phyloP scores from a whole-genome alignment of 129 eudicot genomes.

The Flaveria brownii region DNA sequence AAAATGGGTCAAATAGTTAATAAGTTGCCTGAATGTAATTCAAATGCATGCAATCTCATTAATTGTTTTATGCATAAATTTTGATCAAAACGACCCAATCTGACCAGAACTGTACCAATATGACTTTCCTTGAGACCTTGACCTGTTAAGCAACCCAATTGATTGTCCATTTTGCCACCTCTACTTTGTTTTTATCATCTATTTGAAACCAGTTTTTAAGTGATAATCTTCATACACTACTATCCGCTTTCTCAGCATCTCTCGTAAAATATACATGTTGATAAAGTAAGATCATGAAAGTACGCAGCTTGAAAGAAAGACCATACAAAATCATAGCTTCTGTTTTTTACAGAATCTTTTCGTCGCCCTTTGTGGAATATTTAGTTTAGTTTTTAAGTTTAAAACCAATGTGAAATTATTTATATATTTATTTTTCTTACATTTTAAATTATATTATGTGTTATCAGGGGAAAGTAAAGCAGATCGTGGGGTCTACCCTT shows the following conservation, averaged over 20 bases:
- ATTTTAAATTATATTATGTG: neutral
- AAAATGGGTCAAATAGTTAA: neutral
- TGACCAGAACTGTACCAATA: neutral
- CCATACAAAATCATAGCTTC: neutral
- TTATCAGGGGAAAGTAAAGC: slow-evolving; percentile 92
- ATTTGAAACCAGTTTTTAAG: neutral
- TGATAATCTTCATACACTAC: neutral
- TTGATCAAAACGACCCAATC: neutral
- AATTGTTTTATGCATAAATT: neutral
- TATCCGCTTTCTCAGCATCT: neutral
- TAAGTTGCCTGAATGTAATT: neutral
- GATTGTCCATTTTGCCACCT: neutral
- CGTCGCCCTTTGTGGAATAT: neutral
- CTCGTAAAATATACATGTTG: neutral
- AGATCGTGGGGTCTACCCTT: slow-evolving; percentile 98
- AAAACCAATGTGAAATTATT: neutral
- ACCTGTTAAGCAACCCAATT: neutral
- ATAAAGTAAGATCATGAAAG: neutral
- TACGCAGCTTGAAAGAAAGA: neutral
- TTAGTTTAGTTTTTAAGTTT: neutral
- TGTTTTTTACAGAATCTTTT: neutral
- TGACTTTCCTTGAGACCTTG: neutral
- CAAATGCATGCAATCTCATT: neutral
- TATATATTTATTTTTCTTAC: neutral
- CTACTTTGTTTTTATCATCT: neutral